Conservation (phyloP, 768 basidiomycete species). For the Mycena leptocephala region DNA sequence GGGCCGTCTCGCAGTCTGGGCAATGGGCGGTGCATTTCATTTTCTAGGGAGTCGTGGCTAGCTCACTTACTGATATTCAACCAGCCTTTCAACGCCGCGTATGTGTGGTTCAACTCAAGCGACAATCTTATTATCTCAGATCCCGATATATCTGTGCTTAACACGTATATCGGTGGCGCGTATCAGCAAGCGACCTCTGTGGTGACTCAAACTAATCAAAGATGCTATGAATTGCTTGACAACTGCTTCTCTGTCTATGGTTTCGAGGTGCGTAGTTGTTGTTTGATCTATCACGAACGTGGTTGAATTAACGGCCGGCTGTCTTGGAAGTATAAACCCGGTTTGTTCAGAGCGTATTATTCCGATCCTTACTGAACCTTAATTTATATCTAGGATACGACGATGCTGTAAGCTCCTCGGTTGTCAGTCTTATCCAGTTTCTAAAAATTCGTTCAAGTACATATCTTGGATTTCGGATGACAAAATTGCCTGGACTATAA, state of each 20-base stretch:
- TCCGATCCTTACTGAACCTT: background rate
- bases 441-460: slow-evolving; percentile 56
- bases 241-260: slow-evolving; percentile 76
- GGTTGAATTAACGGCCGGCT: background rate
- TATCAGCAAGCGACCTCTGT: slow-evolving; percentile 90
- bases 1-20: slow-evolving; percentile 85
- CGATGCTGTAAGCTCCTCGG: background rate
- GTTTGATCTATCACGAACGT: background rate
- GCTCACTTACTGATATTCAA: background rate
- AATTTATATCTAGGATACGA: background rate
- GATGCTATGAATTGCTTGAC: slow-evolving; percentile 66
- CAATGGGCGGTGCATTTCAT: slow-evolving; percentile 69
- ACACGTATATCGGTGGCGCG: slow-evolving; percentile 81
- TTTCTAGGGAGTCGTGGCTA: no score
- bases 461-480: slow-evolving; percentile 77
- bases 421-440: background rate
- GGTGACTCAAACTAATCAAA: slow-evolving; percentile 63
- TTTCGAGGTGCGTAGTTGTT: slow-evolving; percentile 59
- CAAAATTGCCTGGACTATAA: slow-evolving; percentile 72
- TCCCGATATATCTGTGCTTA: slow-evolving; percentile 64
- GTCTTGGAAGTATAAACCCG: slow-evolving; percentile 61
- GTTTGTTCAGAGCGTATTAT: slow-evolving; percentile 38
- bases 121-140: slow-evolving; percentile 73
- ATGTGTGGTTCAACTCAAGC: slow-evolving; percentile 77
- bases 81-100: slow-evolving; percentile 84